Conservation (phyloP, 108 stramenopile genomes). For the Fragilaria radians region DNA sequence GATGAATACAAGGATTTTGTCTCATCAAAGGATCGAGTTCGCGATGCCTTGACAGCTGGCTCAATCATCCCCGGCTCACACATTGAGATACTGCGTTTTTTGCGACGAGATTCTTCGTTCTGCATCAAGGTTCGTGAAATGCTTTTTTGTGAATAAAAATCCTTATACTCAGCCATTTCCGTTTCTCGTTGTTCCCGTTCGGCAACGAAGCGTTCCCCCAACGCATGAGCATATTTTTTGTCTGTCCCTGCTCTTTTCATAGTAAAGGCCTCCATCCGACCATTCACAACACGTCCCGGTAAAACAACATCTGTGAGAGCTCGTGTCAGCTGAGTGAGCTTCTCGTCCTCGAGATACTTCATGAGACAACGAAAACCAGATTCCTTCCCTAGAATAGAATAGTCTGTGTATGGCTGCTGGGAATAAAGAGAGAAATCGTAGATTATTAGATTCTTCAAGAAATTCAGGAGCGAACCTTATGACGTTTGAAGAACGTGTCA, state of each 20-base stretch:
- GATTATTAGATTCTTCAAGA: constrained; percentile 1
- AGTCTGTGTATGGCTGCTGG: constrained; percentile 2
- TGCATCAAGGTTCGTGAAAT: not conserved
- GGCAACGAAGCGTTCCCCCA: constrained; percentile 67
- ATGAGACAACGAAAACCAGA: constrained; percentile 37
- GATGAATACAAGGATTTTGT: constrained; percentile 28
- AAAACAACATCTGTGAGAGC: constrained; percentile 57
- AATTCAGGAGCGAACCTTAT: not conserved
- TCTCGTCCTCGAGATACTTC: constrained; percentile 79
- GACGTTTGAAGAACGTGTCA: not conserved
- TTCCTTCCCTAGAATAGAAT: not conserved
- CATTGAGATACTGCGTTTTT: constrained; percentile 2
- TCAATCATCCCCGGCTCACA: not conserved
- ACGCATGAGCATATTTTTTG: constrained; percentile 73
- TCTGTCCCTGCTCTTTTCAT: constrained; percentile 80
- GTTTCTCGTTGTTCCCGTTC: constrained; percentile 50
- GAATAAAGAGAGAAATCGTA: not conserved
- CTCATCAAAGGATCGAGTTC: constrained; percentile 7
- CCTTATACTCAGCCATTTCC: constrained; percentile 20
- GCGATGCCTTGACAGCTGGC: constrained; percentile 7
- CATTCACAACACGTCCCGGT: constrained; percentile 62
- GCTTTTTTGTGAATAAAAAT: not conserved
- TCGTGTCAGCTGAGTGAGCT: constrained; percentile 59
- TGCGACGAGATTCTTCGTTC: not conserved
- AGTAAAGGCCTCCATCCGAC: constrained; percentile 77